Percentiles rank a stretch among this genome's conserved stretches.
phyloP scores from a whole-genome alignment of 2,329 filamentous ascomycete genomes.

The Microsporum ferrugineum region DNA sequence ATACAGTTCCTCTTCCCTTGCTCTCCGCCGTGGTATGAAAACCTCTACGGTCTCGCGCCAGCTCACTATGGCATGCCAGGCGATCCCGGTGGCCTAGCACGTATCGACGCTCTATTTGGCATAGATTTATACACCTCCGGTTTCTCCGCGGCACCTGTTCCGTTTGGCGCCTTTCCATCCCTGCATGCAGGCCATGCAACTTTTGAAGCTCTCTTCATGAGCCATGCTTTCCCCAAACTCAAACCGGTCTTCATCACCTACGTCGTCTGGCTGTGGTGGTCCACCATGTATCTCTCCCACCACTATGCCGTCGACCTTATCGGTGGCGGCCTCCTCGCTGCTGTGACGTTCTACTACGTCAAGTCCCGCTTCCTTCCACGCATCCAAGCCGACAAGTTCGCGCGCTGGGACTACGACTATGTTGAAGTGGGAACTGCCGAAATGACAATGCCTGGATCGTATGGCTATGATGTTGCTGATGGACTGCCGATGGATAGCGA shows the following conservation, averaged over 20 bases:
- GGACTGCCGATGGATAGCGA: constrained; percentile 57
- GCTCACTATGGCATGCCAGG: constrained; percentile 87
- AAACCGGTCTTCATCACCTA: constrained; percentile 72
- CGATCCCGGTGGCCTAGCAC: constrained; percentile 76
- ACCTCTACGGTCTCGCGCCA: constrained; percentile 76
- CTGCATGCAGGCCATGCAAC: constrained; percentile 84
- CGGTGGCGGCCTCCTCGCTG: constrained; percentile 66
- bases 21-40: constrained; percentile 95
- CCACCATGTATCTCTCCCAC: constrained; percentile 95
- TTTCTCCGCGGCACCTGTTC: constrained; percentile 80
- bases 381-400: constrained; percentile 70
- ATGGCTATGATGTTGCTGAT: constrained; percentile 46
- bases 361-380: constrained; percentile 71
- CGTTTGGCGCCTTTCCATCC: constrained; percentile 91
- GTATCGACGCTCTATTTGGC: constrained; percentile 80
- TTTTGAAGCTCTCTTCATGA: constrained; percentile 84
- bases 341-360: constrained; percentile 68
- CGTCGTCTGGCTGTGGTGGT: constrained; percentile 92
- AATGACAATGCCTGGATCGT: constrained; percentile 28
- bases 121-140: constrained; percentile 86
- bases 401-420: constrained; percentile 92
- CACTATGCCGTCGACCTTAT: constrained; percentile 94
- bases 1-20: constrained; percentile 88
- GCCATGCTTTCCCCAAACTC: constrained; percentile 76
- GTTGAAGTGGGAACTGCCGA: constrained; percentile 64